A percentile compares a stretch with the other conserved stretches of the same genome.
phyloP scores from a whole-genome alignment of 352 stramenopile genomes.

The Globisporangium middletonii region DNA sequence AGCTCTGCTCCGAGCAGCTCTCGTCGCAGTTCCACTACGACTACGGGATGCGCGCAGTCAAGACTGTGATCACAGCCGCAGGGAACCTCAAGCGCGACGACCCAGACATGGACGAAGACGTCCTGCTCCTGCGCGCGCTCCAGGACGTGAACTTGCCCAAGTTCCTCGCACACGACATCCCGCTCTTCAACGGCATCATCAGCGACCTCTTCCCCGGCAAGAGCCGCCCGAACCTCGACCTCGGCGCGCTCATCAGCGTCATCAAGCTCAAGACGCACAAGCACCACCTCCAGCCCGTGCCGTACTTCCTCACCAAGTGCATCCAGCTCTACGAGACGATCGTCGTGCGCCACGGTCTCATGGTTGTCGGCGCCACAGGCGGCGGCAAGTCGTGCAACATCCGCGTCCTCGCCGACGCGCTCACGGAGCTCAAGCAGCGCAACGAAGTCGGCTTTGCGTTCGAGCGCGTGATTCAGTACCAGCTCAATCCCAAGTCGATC shows the following conservation, averaged over 20 bases:
- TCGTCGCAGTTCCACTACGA: constrained; percentile 89
- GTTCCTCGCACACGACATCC: constrained; percentile 93
- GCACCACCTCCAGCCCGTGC: constrained; percentile 79
- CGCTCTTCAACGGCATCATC: constrained; percentile 94
- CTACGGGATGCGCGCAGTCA: constrained; percentile 89
- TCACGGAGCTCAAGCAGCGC: constrained; percentile 82
- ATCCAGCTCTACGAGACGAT: constrained; percentile 96
- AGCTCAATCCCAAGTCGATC: constrained; percentile 94
- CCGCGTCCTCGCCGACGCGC: constrained; percentile 85
- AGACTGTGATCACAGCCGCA: constrained; percentile 86
- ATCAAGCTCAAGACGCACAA: constrained; percentile 87
- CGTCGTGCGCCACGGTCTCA: constrained; percentile 93
- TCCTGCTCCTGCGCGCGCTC: constrained; percentile 89
- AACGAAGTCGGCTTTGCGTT: constrained; percentile 82
- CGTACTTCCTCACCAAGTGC: constrained; percentile 92
- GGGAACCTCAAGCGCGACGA: constrained; percentile 90
- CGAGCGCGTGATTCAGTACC: constrained; percentile 86
- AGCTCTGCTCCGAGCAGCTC: constrained; percentile 87
- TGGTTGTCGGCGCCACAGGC: constrained; percentile 91
- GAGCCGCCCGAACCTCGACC: constrained; percentile 81
- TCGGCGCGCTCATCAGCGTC: constrained; percentile 79
- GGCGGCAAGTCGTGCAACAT: constrained; percentile 90
- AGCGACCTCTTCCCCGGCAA: constrained; percentile 94
- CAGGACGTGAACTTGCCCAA: constrained; percentile 96
- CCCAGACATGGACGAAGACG: constrained; percentile 90